Percentiles rank a stretch among this genome's conserved stretches.
Evolutionary conservation across 495 filamentous ascomycete genomes (phyloP).

Genomic region (Aspergillus steynii): DNA sequence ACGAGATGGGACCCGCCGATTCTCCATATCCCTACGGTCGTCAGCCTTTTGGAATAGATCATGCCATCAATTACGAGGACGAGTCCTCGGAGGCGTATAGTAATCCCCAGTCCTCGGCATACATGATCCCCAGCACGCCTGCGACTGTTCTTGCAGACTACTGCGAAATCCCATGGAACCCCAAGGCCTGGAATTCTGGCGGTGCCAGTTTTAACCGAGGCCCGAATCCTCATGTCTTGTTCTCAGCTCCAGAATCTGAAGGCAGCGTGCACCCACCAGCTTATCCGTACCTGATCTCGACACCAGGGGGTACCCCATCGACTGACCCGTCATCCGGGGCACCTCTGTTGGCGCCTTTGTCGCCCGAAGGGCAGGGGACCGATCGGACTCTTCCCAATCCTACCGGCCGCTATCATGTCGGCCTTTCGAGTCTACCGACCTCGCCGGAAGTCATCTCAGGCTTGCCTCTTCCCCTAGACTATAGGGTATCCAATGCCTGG

Average conservation of each 20-base stretch:
- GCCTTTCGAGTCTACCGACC: constrained; percentile 11
- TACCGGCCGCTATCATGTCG: constrained; percentile 23
- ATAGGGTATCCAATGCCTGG: constrained; percentile 15
- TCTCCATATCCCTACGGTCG: constrained; percentile 24
- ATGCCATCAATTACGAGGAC: constrained; percentile 34
- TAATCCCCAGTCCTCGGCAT: constrained; percentile 26
- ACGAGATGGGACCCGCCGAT: constrained; percentile 26
- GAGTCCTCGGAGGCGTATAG: constrained; percentile 27
- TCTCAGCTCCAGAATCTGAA: constrained; percentile 29
- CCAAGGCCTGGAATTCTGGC: constrained; percentile 29
- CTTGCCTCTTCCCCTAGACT: constrained; percentile 15
- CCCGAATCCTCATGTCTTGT: constrained; percentile 22
- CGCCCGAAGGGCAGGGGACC: constrained; percentile 24
- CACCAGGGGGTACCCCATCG: constrained; percentile 21
- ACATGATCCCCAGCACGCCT: constrained; percentile 30
- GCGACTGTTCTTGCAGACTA: constrained; percentile 31
- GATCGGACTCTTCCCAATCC: constrained; percentile 44
- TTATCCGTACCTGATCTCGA: constrained; percentile 33
- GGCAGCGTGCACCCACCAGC: constrained; percentile 24
- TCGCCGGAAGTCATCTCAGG: constrained; percentile 20
- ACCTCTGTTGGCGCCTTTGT: constrained; percentile 23
- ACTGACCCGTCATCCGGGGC: constrained; percentile 21
- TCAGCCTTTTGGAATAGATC: constrained; percentile 22
- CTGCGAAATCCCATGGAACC: constrained; percentile 21
- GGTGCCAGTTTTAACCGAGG: constrained; percentile 20